Base-by-base conservation (phyloP, 1,284 basidiomycete species). In the Laetiporus sulphureus region DNA sequence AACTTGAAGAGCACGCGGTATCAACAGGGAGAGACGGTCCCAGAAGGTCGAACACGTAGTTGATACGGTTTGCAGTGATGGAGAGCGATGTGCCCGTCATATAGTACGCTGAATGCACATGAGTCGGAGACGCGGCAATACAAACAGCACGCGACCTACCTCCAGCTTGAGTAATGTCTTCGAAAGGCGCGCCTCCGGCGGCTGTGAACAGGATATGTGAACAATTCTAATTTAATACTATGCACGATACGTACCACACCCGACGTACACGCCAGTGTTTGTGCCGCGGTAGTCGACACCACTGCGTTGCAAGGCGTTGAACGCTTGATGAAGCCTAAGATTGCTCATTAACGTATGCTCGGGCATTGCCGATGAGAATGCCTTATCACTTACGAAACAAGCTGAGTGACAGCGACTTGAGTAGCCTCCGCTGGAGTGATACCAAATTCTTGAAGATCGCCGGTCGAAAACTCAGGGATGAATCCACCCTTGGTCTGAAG, bases 211-310 rank as follows among this genome's bases (percentile, higher is more conserved):
- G 5, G 10, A 7, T 10, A 5, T 10, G 7, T 19, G 8, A 23
- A 20, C 11, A 24, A 13, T 24, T 31, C 13, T 11, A 31, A 16
- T 11, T 30, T 21, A n/a, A 20, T 31, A 19, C 15, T 16, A 21
- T 31, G 13, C 11, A 39, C 10, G 18, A 20, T 15, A 21, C 27
- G 5, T 4, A 38, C 19, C 35, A 31, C 46, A 47, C 3, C 49
- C 62, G 27, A 61, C 56, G 39, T 47, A 64, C 13, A 64, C 60
- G 1, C 58, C 61, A 4, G 58, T 65, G 2, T 60, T 61, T 11
- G 56, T 61, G 19, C 54, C 62, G 35, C 53, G 52, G 47, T 56
- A 63, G 40, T 64, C 58, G 3, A 65, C 45, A 8, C 62, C 59
- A 15, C 57, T 61, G 45, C 62, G 55, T 43, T 62, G 53, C 11